Base-by-base conservation (phyloP, 139 green algal species). In the Asterochloris sp. region DNA sequence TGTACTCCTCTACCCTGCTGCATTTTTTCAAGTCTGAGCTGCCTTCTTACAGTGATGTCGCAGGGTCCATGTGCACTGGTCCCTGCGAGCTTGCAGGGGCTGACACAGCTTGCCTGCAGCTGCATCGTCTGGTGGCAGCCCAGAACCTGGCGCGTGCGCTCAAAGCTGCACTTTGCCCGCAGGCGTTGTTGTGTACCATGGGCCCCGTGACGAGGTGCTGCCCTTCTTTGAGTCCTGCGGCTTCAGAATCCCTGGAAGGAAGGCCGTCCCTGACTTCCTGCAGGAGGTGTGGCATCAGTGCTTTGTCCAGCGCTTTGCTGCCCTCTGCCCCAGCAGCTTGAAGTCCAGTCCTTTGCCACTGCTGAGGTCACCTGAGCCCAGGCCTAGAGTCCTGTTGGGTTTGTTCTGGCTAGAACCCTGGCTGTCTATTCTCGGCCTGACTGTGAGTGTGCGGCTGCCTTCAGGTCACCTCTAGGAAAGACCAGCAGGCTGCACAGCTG, bases 221-320 rank as follows among this genome's bases (percentile, higher is more conserved):
- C 86, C 84, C 62, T 96, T 96, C 85, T 93, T 96, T 81, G 79
- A 63, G 38, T 64, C 38, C 27, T 74, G 89, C 26, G 87, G 88
- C 63, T 94, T 94, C 38, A 9, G 71, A 15, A 85, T 71, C 69
- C 90, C 78, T 61, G 61, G 27, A 62, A 84, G 85, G 62, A 93
- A 92, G 85, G 88, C 85, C 64, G 75, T 88, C 13, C 87, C 91
- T 21, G 89, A 92, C 69, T 96, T 96, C 80, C 83, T 94, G 89
- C 91, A 95, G 78, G 91, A 94, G 87, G 88, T 94, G 38, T 54
- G 38, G 38, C 38, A 54, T 54, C 38, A 54, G 38, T 54, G 38
- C 19, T 82, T 73, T 73, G 66, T 73, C 66, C 66, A 12, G 19
- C 66, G 9, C 23, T 54, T 54, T 54, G 38, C 38, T 54, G 38